Evolutionary conservation across 179 eudicot species (phyloP).

Genomic region (Corrigiola litoralis): DNA sequence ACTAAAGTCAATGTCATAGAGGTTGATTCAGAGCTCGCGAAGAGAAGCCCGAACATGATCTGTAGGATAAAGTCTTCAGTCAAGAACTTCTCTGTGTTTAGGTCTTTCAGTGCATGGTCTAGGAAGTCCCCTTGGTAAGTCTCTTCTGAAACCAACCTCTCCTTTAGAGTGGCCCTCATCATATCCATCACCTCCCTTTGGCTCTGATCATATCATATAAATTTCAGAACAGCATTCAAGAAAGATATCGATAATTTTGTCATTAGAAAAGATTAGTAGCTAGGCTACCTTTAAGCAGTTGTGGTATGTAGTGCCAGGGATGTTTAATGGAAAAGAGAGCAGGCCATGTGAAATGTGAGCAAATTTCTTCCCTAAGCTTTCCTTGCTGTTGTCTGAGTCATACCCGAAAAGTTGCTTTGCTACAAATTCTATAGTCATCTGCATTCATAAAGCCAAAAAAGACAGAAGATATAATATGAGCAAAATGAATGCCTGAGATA

Average conservation of each 20-base stretch:
- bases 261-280: neutral
- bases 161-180: constrained; percentile 33
- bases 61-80: constrained; percentile 59
- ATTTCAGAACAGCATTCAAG: no score
- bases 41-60: constrained; percentile 55
- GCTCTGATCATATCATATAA: constrained; percentile 25
- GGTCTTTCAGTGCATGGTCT: constrained; percentile 50
- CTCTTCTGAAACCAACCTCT: constrained; percentile 36
- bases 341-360: constrained; percentile 40
- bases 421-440: constrained; percentile 48
- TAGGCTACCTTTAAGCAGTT: constrained; percentile 51
- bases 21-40: constrained; percentile 59
- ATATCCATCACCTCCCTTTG: constrained; percentile 39
- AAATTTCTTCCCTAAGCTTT: constrained; percentile 41
- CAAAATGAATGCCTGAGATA: neutral
- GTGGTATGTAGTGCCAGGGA: constrained; percentile 58
- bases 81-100: constrained; percentile 44
- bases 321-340: constrained; percentile 50
- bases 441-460: neutral
- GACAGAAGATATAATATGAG: neutral
- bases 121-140: constrained; percentile 49
- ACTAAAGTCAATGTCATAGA: constrained; percentile 48
- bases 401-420: constrained; percentile 47
- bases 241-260: no score
- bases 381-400: constrained; percentile 39